Evolutionary conservation across 176 grass and related monocot genomes (phyloP).

Genomic region (Tuctoria greenei): DNA sequence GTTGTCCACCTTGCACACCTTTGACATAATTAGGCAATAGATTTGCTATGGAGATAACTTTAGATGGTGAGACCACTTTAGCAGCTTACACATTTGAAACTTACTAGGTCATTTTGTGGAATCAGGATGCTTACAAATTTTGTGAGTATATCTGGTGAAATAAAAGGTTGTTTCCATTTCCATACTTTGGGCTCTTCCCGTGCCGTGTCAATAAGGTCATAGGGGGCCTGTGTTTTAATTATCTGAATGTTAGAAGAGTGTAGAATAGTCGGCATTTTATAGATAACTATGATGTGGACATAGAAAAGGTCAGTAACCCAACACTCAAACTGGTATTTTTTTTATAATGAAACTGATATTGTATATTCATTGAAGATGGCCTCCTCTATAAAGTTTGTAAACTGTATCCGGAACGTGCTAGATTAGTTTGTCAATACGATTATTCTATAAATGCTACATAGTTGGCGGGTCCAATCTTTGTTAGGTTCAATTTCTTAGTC

Average conservation of each 20-base stretch:
- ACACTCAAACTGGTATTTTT: not conserved
- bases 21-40: not conserved
- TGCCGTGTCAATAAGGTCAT: no score
- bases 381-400: not conserved
- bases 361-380: not conserved
- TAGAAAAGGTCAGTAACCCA: constrained; percentile 11
- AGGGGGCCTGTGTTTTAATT: not conserved
- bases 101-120: not conserved
- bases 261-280: not conserved
- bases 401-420: constrained; percentile 16
- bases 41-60: not conserved
- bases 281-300: not conserved
- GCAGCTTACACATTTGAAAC: not conserved
- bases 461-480: not conserved
- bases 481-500: not conserved
- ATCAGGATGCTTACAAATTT: not conserved
- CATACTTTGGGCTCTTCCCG: not conserved
- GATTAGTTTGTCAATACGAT: not conserved
- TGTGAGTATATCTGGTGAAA: not conserved
- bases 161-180: not conserved
- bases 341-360: not conserved
- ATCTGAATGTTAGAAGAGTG: not conserved
- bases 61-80: constrained; percentile 2
- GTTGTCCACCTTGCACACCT: not conserved
- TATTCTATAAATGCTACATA: not conserved